Conservation (phyloP, 2,329 filamentous ascomycete species). For the Elsinoe perseae region DNA sequence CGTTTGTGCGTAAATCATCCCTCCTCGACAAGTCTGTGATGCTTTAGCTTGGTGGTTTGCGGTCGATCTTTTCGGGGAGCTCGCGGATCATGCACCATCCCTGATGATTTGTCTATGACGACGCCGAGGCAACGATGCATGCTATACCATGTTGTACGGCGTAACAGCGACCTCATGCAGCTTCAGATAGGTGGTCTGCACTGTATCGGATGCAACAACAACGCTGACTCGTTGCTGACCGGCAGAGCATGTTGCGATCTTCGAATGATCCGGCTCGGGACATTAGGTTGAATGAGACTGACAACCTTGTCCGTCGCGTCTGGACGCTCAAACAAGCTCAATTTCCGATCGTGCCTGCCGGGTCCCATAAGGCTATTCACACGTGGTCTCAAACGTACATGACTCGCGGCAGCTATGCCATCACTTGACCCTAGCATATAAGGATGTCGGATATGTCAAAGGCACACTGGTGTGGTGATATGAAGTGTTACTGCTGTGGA, state of each 20-base stretch:
- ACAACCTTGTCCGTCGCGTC: background rate
- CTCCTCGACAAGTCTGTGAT: background rate
- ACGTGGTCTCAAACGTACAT: background rate
- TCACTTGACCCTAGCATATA: too few relatives aligned
- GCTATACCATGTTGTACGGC: background rate
- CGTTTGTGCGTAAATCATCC: background rate
- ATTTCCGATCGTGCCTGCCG: background rate
- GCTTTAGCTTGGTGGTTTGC: background rate
- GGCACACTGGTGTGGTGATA: too few relatives aligned
- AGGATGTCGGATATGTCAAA: too few relatives aligned
- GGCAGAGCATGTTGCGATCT: background rate
- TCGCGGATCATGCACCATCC: conserved; percentile 4
- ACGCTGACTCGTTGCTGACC: background rate
- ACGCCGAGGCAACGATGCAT: background rate
- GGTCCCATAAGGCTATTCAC: background rate
- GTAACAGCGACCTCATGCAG: background rate
- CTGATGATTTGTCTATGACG: background rate
- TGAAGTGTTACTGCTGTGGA: too few relatives aligned
- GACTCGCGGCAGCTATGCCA: background rate
- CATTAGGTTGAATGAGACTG: background rate
- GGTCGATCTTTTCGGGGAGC: background rate
- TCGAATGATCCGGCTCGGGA: background rate
- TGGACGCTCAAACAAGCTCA: background rate
- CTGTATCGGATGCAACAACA: conserved; percentile 3
- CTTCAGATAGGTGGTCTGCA: background rate